Evolutionary conservation across 1,284 basidiomycete species (phyloP).

Genomic region (Tetrapyrgos nigripes): DNA sequence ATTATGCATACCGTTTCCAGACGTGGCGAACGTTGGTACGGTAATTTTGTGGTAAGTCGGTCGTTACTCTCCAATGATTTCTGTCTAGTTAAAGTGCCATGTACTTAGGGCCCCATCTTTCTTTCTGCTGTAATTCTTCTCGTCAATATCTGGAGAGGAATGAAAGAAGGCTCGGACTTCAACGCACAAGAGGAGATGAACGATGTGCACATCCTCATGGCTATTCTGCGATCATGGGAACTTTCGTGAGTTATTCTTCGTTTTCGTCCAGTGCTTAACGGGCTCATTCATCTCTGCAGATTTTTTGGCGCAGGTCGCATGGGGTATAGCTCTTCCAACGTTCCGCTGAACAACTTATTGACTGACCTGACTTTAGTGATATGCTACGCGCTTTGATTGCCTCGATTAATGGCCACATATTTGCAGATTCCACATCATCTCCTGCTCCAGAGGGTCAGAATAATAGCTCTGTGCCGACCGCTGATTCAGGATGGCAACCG

Average conservation of each 20-base stretch:
- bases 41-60: slow-evolving; percentile 18
- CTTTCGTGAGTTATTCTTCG: slow-evolving; percentile 1
- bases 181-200: not conserved
- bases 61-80: not conserved
- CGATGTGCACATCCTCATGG: slow-evolving; percentile 1
- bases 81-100: not conserved
- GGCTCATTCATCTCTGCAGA: no score
- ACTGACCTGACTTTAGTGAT: not conserved
- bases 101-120: slow-evolving; percentile 18
- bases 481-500: no score
- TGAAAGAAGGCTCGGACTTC: not conserved
- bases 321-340: not conserved
- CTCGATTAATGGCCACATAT: no score
- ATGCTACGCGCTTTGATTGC: not conserved
- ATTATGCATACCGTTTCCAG: slow-evolving; percentile 29
- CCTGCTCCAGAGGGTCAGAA: no score
- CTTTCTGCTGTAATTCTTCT: slow-evolving; percentile 57
- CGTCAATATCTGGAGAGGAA: slow-evolving; percentile 63
- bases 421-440: no score
- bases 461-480: no score
- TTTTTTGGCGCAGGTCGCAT: not conserved
- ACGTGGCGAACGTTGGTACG: slow-evolving; percentile 8
- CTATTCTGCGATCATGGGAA: not conserved
- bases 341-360: not conserved
- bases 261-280: not conserved